These are phyloP conservation scores for Ascochyta clinopodiicola DNA, from an alignment of 2,329 filamentous ascomycete species.

Conservation along the genomic window DNA sequence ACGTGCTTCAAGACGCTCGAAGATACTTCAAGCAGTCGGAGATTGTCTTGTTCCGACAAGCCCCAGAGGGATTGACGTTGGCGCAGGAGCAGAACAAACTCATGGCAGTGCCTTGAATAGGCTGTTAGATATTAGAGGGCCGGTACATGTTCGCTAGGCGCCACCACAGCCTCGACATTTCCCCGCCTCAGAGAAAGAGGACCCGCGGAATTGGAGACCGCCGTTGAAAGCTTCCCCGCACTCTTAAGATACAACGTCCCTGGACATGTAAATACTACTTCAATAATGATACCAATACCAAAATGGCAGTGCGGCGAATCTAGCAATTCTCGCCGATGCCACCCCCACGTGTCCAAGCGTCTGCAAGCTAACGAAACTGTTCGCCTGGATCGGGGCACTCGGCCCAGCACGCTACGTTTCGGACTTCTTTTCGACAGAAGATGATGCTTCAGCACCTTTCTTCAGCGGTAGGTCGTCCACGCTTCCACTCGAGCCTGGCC, in stretches of 20 bases:
- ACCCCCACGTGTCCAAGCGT: conserved; percentile 8
- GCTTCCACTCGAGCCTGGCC: background rate
- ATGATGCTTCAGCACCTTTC: background rate
- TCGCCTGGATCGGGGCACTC: conserved; percentile 7
- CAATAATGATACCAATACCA: conserved; percentile 18
- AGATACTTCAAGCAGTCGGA: conserved; percentile 99
- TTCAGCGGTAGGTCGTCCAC: background rate
- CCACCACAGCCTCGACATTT: background rate
- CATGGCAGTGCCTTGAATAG: conserved; percentile 46
- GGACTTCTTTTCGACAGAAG: conserved; percentile 1
- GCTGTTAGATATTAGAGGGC: background rate
- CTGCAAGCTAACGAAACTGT: conserved; percentile 1
- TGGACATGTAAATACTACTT: conserved; percentile 15
- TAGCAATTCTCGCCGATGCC: conserved; percentile 13
- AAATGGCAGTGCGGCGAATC: conserved; percentile 14
- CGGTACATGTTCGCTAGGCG: background rate
- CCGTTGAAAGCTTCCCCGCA: conserved; percentile 9
- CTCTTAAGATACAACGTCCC: background rate
- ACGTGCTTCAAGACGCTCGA: conserved; percentile 73
- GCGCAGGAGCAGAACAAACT: conserved; percentile 57
- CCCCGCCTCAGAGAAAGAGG: background rate
- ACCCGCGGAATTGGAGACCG: background rate
- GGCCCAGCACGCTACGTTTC: conserved; percentile 20
- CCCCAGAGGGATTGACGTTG: conserved; percentile 57
- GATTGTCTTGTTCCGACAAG: conserved; percentile 92